These are phyloP conservation scores for Skeletonema menzelii DNA, from an alignment of 108 stramenopile genomes.

Conservation along the genomic window DNA sequence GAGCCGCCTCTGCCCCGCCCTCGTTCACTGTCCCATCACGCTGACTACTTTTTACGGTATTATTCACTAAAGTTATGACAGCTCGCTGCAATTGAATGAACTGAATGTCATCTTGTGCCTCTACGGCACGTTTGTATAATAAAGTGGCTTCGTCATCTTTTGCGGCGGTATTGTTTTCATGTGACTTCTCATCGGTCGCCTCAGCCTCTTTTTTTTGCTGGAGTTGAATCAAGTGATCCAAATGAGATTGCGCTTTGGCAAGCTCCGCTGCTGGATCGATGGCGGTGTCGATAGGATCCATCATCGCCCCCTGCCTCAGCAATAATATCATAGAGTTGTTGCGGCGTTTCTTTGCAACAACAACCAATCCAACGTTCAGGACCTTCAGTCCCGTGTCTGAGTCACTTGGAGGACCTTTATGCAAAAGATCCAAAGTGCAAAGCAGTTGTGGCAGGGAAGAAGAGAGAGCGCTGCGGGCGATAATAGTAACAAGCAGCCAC, in stretches of 20 bases:
- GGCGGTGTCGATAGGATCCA: neutral
- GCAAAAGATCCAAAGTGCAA: too few species aligned
- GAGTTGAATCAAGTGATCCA: neutral
- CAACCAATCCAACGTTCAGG: too few species aligned
- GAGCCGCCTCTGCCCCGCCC: neutral
- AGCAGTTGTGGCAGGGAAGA: too few species aligned
- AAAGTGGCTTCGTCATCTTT: neutral
- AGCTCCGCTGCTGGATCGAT: slow-evolving; percentile 3
- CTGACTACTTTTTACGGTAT: neutral
- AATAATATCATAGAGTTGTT: too few species aligned
- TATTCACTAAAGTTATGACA: neutral
- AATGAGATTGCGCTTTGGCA: neutral
- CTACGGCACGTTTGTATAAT: slow-evolving; percentile 14
- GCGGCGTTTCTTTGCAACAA: too few species aligned
- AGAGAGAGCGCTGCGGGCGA: too few species aligned
- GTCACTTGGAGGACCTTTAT: too few species aligned
- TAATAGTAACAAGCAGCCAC: too few species aligned
- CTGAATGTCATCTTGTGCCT: slow-evolving; percentile 10
- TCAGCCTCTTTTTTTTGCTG: neutral
- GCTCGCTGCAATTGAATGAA: slow-evolving; percentile 11
- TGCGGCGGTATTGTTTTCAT: neutral
- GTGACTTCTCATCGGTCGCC: neutral
- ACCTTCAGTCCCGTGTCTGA: too few species aligned
- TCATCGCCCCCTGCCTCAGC: neutral
- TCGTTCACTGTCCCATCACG: neutral